Evolutionary conservation across 768 basidiomycete genomes (phyloP).

Genomic region (Leccinum subgranulosum): DNA sequence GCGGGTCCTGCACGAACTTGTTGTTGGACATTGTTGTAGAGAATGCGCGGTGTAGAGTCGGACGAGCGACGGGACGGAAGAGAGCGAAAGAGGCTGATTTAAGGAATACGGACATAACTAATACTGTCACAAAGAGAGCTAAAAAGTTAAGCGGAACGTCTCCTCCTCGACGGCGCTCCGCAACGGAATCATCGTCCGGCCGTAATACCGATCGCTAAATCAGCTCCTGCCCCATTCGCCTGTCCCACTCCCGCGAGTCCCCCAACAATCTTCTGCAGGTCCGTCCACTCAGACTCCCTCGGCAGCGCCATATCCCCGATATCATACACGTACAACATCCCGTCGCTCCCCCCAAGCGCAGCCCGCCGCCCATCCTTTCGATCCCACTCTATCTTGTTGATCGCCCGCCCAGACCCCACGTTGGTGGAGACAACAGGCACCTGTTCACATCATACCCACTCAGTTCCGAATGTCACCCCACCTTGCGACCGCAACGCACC

Average conservation of each 20-base stretch:
- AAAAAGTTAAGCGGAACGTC: not conserved
- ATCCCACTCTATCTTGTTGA: constrained; percentile 98
- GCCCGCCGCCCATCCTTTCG: constrained; percentile 86
- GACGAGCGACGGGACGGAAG: not conserved
- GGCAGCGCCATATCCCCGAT: constrained; percentile 89
- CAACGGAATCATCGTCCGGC: constrained; percentile 31
- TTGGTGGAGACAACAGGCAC: constrained; percentile 88
- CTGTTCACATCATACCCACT: constrained; percentile 38
- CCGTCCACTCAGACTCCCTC: constrained; percentile 89
- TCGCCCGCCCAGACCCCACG: constrained; percentile 74
- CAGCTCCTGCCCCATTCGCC: constrained; percentile 33
- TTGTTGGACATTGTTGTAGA: constrained; percentile 15
- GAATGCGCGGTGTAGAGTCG: not conserved
- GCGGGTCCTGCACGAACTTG: constrained; percentile 37
- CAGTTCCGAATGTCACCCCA: constrained; percentile 1
- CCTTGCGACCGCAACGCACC: constrained; percentile 47
- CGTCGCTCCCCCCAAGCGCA: constrained; percentile 90
- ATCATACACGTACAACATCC: constrained; percentile 90
- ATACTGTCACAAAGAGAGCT: not conserved
- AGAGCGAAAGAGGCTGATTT: not conserved
- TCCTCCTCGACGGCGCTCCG: constrained; percentile 11
- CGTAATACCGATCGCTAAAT: constrained; percentile 29
- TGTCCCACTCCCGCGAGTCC: constrained; percentile 58
- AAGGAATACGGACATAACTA: constrained; percentile 1
- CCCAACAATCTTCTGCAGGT: constrained; percentile 83